Percentiles rank a stretch among this genome's conserved stretches.
Conservation (phyloP, 768 basidiomycete species). For the Boletus rufocinnamomeus region DNA sequence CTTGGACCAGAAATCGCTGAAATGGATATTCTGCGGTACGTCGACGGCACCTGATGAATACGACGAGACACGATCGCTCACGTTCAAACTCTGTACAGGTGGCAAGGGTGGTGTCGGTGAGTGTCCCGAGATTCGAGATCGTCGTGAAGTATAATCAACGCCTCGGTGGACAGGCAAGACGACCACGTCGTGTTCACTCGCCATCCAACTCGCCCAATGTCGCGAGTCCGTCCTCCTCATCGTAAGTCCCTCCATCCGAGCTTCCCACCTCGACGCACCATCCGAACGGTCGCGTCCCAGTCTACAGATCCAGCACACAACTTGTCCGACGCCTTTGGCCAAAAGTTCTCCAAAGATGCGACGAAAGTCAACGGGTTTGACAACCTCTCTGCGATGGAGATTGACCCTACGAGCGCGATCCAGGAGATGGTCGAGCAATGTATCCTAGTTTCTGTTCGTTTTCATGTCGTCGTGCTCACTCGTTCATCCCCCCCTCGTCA, state of each 20-base stretch:
- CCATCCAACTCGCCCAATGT: conserved; percentile 89
- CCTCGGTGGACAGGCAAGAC: conserved; percentile 76
- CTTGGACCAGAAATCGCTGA: conserved; percentile 87
- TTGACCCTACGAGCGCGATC: conserved; percentile 95
- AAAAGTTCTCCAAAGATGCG: conserved; percentile 99
- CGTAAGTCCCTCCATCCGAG: conserved; percentile 47
- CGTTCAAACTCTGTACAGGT: conserved; percentile 49
- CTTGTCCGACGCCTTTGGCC: conserved; percentile 95
- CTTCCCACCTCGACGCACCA: not conserved
- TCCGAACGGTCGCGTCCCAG: conserved; percentile 40
- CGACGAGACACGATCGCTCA: conserved; percentile 17
- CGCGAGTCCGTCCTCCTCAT: conserved; percentile 97
- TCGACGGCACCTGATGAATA: conserved; percentile 25
- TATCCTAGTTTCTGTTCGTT: conserved; percentile 39
- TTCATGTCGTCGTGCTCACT: not conserved
- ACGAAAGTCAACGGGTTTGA: conserved; percentile 97
- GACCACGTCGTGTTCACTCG: conserved; percentile 95
- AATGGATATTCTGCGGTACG: conserved; percentile 99
- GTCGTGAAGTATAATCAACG: not conserved
- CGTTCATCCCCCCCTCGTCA: conserved; percentile 30
- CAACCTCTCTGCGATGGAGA: conserved; percentile 98
- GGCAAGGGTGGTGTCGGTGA: conserved; percentile 98
- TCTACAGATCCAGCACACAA: conserved; percentile 99
- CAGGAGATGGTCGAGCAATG: conserved; percentile 99
- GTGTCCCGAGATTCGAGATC: conserved; percentile 29